Base-by-base conservation (phyloP, 2,329 filamentous ascomycete genomes). In the Colletotrichum viniferum region DNA sequence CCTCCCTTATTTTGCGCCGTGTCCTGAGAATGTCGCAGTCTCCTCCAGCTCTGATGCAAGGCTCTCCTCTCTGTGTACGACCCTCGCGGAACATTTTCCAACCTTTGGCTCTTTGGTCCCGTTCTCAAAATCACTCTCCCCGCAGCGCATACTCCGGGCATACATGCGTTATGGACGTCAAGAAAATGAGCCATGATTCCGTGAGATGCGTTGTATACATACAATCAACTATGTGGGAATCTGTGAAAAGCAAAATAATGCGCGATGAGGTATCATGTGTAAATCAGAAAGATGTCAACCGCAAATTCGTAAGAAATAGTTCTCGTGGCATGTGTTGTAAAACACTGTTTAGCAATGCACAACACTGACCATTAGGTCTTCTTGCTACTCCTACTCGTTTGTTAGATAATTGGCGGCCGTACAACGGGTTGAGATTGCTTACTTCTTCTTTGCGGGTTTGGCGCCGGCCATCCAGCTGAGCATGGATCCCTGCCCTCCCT, bases 401-500 rank as follows among this genome's bases (percentile, higher is more conserved):
- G 65, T 18, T 26, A n/a, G 13, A 16, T 12, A n/a, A n/a, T 48
- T 48, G 38, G 18, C 5, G 5, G n/a, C 24, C 16, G 24, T 10
- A 12, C 4, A 21, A 36, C 43, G 16, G 12, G 4, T 28, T 21
- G 9, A 6, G 52, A 52, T 32, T 26, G 79, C 81, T 78, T 75
- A 84, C 83, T 81, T 83, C 78, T 80, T 86, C 77, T 82, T 83
- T 34, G 58, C 18, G 10, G 81, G 79, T 61, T 80, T 80, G 4
- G 77, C 78, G 67, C 77, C 78, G 70, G 74, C 77, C 74, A 85
- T 80, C 82, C 83, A 86, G 12, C 78, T 81, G 12, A 85, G 78
- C 69, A 85, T 73, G 8, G 81, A 79, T 16, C 78, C 79, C 18
- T 78, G 68, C 5, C 58, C 38, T 48, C 38, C 3, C 64, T 81